A percentile compares a stretch with the other conserved stretches of the same genome.
Evolutionary conservation across 192 early-diverging fungal species (phyloP).

Genomic region (Dimargaris xerosporica): DNA sequence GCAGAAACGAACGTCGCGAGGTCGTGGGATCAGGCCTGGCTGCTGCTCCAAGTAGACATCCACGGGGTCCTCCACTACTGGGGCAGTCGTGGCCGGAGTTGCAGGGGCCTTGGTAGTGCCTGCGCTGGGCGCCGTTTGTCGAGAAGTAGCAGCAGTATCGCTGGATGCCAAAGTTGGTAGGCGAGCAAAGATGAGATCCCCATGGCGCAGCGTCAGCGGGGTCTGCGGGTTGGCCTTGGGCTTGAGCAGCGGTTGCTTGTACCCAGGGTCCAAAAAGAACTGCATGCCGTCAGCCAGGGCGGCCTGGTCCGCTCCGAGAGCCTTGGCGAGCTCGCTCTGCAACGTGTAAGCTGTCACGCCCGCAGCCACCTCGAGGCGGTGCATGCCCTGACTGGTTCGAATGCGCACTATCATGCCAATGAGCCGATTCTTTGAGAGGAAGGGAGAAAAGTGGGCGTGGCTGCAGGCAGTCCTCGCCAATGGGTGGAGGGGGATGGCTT

Average conservation of each 20-base stretch:
- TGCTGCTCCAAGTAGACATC: neutral
- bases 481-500: too few species aligned
- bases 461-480: too few species aligned
- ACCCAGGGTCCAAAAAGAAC: neutral
- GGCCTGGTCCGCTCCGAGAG: neutral
- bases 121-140: neutral
- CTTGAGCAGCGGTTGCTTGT: neutral
- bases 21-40: neutral
- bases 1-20: slow-evolving; percentile 15
- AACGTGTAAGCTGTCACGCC: neutral
- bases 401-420: slow-evolving; percentile 4
- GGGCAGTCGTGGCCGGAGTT: slow-evolving; percentile 26
- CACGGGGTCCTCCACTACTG: neutral
- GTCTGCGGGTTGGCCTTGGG: neutral
- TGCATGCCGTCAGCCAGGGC: neutral
- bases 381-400: slow-evolving; percentile 5
- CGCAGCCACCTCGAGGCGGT: neutral
- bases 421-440: too few species aligned
- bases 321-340: neutral
- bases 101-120: neutral
- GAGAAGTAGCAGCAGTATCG: neutral
- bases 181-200: neutral
- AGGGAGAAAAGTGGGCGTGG: too few species aligned
- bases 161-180: neutral
- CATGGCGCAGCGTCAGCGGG: neutral